phyloP scores from a whole-genome alignment of 1,284 basidiomycete genomes.

The Apiotrichum veenhuisii region DNA sequence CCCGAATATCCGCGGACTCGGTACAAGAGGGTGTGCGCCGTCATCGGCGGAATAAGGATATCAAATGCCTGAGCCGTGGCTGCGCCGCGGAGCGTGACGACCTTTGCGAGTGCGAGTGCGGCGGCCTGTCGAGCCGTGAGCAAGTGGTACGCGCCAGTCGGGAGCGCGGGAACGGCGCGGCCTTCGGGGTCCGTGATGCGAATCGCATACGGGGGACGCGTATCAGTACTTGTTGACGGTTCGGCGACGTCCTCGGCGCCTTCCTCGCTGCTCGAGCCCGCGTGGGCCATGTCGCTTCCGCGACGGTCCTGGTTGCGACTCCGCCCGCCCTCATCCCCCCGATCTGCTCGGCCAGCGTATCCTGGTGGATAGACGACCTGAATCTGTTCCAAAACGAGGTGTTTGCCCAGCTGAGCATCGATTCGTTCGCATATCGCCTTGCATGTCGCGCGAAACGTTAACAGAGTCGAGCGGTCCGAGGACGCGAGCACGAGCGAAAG shows the following conservation, averaged over 20 bases:
- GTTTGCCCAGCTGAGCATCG: background rate
- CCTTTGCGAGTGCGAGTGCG: background rate
- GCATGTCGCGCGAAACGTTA: background rate
- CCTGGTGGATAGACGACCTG: background rate
- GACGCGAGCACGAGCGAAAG: background rate
- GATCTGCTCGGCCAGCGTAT: background rate
- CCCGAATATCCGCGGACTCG: background rate
- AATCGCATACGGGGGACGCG: background rate
- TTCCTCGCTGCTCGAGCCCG: background rate
- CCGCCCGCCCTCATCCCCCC: background rate
- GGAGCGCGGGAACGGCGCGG: background rate
- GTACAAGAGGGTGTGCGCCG: background rate
- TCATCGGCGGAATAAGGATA: background rate
- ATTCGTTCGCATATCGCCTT: background rate
- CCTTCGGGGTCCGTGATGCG: background rate
- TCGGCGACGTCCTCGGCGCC: background rate
- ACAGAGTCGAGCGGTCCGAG: background rate
- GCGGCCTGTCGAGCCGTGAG: background rate
- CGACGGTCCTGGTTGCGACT: background rate
- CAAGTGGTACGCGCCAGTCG: background rate
- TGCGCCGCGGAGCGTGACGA: background rate
- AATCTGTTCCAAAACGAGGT: constrained; percentile 1
- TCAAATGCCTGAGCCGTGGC: background rate
- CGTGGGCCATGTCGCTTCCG: background rate
- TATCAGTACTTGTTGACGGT: background rate